Conservation (phyloP, 2,329 filamentous ascomycete species). For the Escovopsis weberi region DNA sequence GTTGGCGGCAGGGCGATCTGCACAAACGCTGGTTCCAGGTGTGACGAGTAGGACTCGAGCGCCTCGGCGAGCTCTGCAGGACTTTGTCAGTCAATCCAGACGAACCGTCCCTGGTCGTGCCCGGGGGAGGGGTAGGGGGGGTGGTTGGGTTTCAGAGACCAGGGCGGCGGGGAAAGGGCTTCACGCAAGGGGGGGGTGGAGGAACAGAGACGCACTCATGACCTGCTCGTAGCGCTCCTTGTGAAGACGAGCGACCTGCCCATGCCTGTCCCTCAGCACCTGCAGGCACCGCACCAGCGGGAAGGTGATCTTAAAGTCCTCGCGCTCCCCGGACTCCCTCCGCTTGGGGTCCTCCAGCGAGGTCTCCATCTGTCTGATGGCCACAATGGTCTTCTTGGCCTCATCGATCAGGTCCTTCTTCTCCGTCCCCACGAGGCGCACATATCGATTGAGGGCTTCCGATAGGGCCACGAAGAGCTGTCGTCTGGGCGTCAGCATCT, state of each 20-base stretch:
- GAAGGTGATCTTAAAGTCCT: constrained; percentile 63
- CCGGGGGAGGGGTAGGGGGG: not conserved
- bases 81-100: constrained; percentile 5
- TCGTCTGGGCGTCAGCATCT: not conserved
- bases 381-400: constrained; percentile 68
- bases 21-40: constrained; percentile 82
- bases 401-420: constrained; percentile 87
- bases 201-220: constrained; percentile 49
- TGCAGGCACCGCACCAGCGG: constrained; percentile 71
- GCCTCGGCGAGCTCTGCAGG: constrained; percentile 73
- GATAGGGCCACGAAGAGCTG: constrained; percentile 87
- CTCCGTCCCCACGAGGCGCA: constrained; percentile 70
- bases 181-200: too few relatives aligned
- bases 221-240: constrained; percentile 90
- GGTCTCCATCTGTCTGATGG: constrained; percentile 84
- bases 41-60: constrained; percentile 89
- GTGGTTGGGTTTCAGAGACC: too few relatives aligned
- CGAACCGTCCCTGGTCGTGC: too few relatives aligned
- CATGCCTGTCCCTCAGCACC: constrained; percentile 72
- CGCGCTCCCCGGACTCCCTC: constrained; percentile 45
- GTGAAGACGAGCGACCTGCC: constrained; percentile 65
- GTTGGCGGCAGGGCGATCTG: constrained; percentile 75
- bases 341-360: constrained; percentile 67
- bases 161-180: not conserved
- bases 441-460: constrained; percentile 79